phyloP scores from a whole-genome alignment of 192 early-diverging fungal species.

The Coemansia sp. region DNA sequence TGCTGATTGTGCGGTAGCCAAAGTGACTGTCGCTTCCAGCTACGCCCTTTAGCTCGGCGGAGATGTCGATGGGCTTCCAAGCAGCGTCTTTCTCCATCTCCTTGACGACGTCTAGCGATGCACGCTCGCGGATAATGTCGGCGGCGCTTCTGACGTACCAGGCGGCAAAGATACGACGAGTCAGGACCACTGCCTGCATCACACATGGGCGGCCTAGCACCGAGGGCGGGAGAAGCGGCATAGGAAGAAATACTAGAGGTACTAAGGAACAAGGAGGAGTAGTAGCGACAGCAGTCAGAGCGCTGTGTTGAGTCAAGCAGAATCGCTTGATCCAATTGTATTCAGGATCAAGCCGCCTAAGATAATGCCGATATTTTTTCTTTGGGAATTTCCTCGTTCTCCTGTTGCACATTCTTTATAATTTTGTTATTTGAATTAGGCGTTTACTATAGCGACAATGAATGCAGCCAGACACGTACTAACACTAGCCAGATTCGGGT shows the following conservation, averaged over 20 bases:
- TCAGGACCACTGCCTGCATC: constrained; percentile 10
- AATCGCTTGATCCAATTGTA: too few relatives aligned
- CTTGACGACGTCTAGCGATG: constrained; percentile 31
- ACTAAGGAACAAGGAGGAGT: background rate
- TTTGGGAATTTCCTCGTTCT: background rate
- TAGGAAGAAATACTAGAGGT: background rate
- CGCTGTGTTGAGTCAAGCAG: background rate
- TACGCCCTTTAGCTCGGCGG: background rate
- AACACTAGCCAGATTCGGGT: constrained; percentile 18
- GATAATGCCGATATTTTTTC: too few relatives aligned
- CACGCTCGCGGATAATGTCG: constrained; percentile 33
- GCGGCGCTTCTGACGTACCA: constrained; percentile 16
- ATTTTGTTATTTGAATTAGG: background rate
- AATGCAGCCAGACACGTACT: constrained; percentile 32
- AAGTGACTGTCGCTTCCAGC: constrained; percentile 33
- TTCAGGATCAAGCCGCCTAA: too few relatives aligned
- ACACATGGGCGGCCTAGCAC: constrained; percentile 17
- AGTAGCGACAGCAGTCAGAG: background rate
- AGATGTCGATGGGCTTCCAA: constrained; percentile 26
- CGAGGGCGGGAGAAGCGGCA: constrained; percentile 9
- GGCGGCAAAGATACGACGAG: constrained; percentile 24
- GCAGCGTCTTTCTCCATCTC: constrained; percentile 18
- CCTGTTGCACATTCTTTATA: background rate
- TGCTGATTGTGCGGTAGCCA: constrained; percentile 30
- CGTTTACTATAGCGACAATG: constrained; percentile 20